Evolutionary conservation across 768 basidiomycete species (phyloP), one percentile per base, ranked within the genome.

Genomic region (Favolaschia claudopus): DNA sequence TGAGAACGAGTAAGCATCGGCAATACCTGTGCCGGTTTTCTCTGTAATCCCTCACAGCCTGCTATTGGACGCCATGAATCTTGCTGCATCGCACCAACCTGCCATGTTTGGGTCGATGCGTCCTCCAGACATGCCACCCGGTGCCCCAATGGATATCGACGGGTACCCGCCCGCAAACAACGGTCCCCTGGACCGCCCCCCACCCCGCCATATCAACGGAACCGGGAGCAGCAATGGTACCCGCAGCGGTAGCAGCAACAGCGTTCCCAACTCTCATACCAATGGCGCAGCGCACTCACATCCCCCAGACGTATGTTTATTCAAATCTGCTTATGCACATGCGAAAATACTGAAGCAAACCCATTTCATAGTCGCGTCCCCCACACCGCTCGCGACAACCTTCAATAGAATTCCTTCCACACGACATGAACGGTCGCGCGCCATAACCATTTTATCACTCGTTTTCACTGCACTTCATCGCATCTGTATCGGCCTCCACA

Each of bases 1-100:
- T 2, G 83, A 84, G 66, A 82, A 83, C 57, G 80, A 83, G 82
- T 84, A 49, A 42, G 80, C 69, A 7, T 50, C 31, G 4, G n/a
- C n/a, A n/a, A n/a, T n/a, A n/a, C n/a, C n/a, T n/a, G n/a, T n/a
- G 13, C 17, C 36, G 3, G 38, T 48, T 24, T 15, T 20, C 28
- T 40, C 20, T 22, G 29, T 22, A 31, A 25, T 20, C 25, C 24
- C 10, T 10, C 37, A 5, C 27, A 65, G 63, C 17, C 28, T 65
- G 28, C 55, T 65, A 14, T 47, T 65, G 7, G 64, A 65, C 52
- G 64, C 64, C 33, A 48, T 65, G 50, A 51, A 57, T 40, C 40
- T 62, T 38, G 64, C 60, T 15, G 60, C 60, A 3, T 1, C 55
- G 14, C 60, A 55, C 32, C 36, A 62, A 19, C 64, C 64, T 19